A percentile compares a stretch with the other conserved stretches of the same genome.
phyloP scores from a whole-genome alignment of 164 flowering plant genomes.

The Liquidambar formosana region DNA sequence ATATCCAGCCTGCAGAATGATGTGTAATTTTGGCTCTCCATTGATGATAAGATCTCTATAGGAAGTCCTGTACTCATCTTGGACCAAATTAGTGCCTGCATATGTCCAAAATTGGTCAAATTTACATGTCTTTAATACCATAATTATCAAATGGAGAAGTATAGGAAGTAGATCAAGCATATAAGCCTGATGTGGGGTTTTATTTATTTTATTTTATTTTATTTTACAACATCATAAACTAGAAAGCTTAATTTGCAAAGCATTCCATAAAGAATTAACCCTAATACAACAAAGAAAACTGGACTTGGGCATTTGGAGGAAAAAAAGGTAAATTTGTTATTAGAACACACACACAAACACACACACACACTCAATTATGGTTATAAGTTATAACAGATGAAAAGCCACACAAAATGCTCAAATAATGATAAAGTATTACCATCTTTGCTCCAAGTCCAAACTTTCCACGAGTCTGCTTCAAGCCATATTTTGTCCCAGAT shows the following conservation, averaged over 20 bases:
- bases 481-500: constrained; percentile 96
- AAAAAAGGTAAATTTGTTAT: neutral
- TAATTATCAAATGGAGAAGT: neutral
- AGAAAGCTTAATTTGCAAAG: neutral
- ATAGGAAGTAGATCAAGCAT: neutral
- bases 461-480: constrained; percentile 98
- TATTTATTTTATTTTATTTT: too few relatives aligned
- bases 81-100: constrained; percentile 99
- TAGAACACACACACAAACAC: neutral
- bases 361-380: neutral
- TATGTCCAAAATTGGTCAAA: constrained; percentile 3
- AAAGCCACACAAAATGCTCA: constrained; percentile 4
- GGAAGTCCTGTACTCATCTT: constrained; percentile 99
- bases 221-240: neutral
- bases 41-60: constrained; percentile 89
- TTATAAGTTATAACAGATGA: neutral
- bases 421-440: constrained; percentile 43
- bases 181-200: neutral
- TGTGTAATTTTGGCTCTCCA: constrained; percentile 64
- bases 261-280: neutral
- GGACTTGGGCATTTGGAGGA: neutral
- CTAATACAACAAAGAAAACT: neutral
- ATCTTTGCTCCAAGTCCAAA: constrained; percentile 99
- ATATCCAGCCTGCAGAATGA: constrained; percentile 95
- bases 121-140: neutral